Evolutionary conservation across 352 stramenopile species (phyloP).

Genomic region (Aphanomyces cochlioides): DNA sequence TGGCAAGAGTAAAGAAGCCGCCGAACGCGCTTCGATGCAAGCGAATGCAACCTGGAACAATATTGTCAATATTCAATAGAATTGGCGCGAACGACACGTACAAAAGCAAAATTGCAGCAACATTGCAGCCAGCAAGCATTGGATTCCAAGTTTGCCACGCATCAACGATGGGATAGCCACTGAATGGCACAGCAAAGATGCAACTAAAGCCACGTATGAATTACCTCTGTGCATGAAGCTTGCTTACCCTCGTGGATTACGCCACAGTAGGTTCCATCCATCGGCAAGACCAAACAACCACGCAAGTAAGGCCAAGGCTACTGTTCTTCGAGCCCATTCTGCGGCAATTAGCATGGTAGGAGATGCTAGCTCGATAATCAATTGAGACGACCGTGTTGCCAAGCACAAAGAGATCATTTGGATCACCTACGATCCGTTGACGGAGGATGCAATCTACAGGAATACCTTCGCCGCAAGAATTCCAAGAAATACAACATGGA

Average conservation of each 20-base stretch:
- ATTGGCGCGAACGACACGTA: not conserved
- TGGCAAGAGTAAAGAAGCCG: not conserved
- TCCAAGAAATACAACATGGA: not conserved
- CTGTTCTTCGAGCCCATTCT: not conserved
- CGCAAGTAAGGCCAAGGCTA: not conserved
- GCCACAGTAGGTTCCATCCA: conserved; percentile 2
- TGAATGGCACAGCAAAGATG: not conserved
- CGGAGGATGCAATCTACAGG: not conserved
- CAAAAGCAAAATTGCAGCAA: not conserved
- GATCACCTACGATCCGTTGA: not conserved
- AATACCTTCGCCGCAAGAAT: too few species aligned
- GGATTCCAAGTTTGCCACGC: not conserved
- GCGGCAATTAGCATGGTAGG: not conserved
- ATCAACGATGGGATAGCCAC: not conserved
- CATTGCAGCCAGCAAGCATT: not conserved
- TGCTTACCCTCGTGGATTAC: not conserved
- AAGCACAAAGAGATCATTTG: not conserved
- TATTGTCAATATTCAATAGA: not conserved
- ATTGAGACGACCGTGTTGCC: not conserved
- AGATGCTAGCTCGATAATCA: not conserved
- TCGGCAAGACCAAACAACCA: conserved; percentile 7
- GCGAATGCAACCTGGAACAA: not conserved
- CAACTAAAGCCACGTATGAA: not conserved
- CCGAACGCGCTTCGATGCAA: not conserved
- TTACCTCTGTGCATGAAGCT: not conserved